Evolutionary conservation across 108 stramenopile species (phyloP).

Genomic region (Schizochytrium sp.): DNA sequence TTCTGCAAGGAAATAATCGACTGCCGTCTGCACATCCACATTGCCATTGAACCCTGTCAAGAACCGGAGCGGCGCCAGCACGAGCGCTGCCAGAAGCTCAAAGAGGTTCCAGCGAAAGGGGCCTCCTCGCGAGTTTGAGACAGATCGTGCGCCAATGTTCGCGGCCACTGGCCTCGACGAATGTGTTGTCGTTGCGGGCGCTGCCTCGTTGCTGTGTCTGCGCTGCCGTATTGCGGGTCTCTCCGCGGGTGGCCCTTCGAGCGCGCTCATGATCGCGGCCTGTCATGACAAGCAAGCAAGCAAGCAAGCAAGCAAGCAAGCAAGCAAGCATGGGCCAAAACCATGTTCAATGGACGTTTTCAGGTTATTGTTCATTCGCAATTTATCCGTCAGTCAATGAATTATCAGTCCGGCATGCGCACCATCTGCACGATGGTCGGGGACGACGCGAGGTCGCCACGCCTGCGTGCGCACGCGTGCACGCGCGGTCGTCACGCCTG

Average conservation of each 20-base stretch:
- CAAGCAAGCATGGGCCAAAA: too few relatives aligned
- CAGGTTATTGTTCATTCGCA: too few relatives aligned
- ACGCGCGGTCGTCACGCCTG: too few relatives aligned
- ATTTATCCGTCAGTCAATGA: too few relatives aligned
- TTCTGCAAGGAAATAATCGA: not conserved
- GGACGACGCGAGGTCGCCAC: too few relatives aligned
- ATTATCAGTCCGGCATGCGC: too few relatives aligned
- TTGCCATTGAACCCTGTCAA: constrained; percentile 4
- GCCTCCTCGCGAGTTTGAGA: not conserved
- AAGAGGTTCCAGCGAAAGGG: not conserved
- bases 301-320: too few relatives aligned
- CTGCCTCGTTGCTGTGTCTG: not conserved
- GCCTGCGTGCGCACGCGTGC: too few relatives aligned
- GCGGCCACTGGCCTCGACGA: not conserved
- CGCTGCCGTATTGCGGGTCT: not conserved
- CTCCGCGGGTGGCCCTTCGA: not conserved
- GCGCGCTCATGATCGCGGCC: not conserved
- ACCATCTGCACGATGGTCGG: too few relatives aligned
- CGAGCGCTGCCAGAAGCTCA: not conserved
- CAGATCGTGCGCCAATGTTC: not conserved
- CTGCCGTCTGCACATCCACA: not conserved
- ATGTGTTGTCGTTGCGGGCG: not conserved
- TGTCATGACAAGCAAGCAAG: not conserved
- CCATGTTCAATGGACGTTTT: too few relatives aligned
- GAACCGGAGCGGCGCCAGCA: not conserved